phyloP scores from a whole-genome alignment of 2,329 filamentous ascomycete species.

The Colletotrichum salicis region DNA sequence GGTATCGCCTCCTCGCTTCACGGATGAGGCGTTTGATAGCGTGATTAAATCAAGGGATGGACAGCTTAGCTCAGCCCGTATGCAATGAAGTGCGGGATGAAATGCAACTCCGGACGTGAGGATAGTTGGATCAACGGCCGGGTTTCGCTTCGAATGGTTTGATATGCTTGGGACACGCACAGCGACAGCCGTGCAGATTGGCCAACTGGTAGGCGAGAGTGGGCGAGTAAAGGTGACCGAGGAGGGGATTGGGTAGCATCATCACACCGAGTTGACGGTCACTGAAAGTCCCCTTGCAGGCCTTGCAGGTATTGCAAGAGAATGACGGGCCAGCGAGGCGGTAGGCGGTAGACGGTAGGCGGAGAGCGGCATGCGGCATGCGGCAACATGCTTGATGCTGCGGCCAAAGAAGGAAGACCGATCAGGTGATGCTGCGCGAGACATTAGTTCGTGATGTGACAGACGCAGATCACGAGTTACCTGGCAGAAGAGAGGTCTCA shows the following conservation, averaged over 20 bases:
- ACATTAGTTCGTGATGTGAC: constrained; percentile 12
- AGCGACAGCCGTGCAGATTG: neutral
- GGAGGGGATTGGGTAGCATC: neutral
- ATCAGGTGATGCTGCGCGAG: constrained; percentile 23
- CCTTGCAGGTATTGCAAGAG: constrained; percentile 2
- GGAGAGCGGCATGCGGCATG: constrained; percentile 8
- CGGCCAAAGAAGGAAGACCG: constrained; percentile 28
- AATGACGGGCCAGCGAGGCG: constrained; percentile 5
- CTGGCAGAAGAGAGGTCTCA: neutral
- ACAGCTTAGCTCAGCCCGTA: constrained; percentile 1
- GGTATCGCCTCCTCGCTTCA: neutral
- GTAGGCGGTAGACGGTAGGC: neutral
- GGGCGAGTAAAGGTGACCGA: neutral
- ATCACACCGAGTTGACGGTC: constrained; percentile 9
- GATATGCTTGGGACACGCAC: constrained; percentile 3
- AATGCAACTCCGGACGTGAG: neutral
- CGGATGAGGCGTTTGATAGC: neutral
- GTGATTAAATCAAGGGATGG: constrained; percentile 26
- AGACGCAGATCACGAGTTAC: constrained; percentile 19
- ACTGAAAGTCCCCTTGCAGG: neutral
- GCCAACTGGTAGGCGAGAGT: neutral
- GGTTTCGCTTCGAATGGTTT: neutral
- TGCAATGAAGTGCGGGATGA: constrained; percentile 2
- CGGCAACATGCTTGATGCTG: constrained; percentile 1
- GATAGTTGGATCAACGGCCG: constrained; percentile 1